Conservation (phyloP, 2,329 filamentous ascomycete species). For the Arthrobotrys sphaeroides region DNA sequence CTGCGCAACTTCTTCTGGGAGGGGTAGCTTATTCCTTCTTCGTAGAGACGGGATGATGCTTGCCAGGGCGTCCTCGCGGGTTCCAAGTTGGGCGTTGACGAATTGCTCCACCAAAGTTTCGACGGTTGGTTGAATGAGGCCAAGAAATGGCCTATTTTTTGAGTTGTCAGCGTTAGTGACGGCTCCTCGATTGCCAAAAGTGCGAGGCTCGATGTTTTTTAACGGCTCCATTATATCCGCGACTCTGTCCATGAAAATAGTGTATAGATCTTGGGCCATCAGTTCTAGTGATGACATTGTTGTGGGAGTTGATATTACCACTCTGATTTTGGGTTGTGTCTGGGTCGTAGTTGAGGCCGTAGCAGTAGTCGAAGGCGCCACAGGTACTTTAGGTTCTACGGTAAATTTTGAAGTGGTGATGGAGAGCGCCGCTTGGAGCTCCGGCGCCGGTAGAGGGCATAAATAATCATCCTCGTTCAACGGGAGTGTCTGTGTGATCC, state of each 20-base stretch:
- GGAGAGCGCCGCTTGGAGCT: background rate
- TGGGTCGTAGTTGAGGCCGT: background rate
- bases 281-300: background rate
- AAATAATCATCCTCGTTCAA: background rate
- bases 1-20: background rate
- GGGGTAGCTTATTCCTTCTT: background rate
- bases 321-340: background rate
- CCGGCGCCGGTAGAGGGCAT: background rate
- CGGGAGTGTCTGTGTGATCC: background rate
- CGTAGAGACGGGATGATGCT: constrained; percentile 15
- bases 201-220: constrained; percentile 1
- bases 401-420: too few relatives aligned
- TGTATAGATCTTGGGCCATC: constrained; percentile 19
- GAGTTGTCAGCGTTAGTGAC: background rate
- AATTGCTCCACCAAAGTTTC: background rate
- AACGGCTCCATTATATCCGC: constrained; percentile 1
- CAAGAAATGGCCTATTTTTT: background rate
- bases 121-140: background rate
- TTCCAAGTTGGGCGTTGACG: background rate
- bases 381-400: too few relatives aligned
- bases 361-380: too few relatives aligned
- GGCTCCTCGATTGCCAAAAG: background rate
- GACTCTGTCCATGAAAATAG: constrained; percentile 6
- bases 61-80: constrained; percentile 4
- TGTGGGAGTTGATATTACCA: background rate